phyloP scores from a whole-genome alignment of 2,329 filamentous ascomycete genomes.

The Xylariaceae sp. region DNA sequence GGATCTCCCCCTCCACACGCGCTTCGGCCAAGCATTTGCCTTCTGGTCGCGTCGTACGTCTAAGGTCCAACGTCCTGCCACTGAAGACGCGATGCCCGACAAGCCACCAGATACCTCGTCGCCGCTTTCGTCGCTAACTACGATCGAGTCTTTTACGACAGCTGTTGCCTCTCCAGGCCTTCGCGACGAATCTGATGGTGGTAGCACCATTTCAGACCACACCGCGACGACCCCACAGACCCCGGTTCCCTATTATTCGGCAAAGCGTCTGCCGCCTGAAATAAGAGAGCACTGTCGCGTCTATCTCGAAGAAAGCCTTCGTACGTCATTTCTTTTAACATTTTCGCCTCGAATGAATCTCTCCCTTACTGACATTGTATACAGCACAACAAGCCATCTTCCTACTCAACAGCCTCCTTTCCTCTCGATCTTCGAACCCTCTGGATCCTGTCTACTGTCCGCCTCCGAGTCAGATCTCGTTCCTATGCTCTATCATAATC shows the following conservation, averaged over 20 bases:
- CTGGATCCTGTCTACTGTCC: constrained; percentile 56
- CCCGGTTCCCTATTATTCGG: constrained; percentile 45
- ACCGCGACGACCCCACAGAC: no score
- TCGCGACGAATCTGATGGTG: not conserved
- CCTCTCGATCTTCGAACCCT: constrained; percentile 38
- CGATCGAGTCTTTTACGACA: constrained; percentile 2
- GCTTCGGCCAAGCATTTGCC: no score
- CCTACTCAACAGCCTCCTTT: constrained; percentile 62
- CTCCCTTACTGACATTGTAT: constrained; percentile 4
- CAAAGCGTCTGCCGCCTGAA: constrained; percentile 56
- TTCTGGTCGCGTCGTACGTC: no score
- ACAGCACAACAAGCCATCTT: constrained; percentile 54
- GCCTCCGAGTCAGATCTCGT: constrained; percentile 66
- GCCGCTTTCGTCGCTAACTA: constrained; percentile 11
- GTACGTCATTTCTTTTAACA: no score
- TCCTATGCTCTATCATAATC: constrained; percentile 76
- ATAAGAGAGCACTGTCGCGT: constrained; percentile 64
- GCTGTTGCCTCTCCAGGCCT: constrained; percentile 3
- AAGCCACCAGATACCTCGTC: no score
- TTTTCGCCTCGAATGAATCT: not conserved
- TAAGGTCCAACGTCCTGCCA: no score
- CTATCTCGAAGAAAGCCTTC: constrained; percentile 71
- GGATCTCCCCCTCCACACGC: no score
- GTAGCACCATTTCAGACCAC: no score
- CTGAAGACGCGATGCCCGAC: no score